Conservation (phyloP, 2,329 filamentous ascomycete genomes). For the Talaromyces sp. region DNA sequence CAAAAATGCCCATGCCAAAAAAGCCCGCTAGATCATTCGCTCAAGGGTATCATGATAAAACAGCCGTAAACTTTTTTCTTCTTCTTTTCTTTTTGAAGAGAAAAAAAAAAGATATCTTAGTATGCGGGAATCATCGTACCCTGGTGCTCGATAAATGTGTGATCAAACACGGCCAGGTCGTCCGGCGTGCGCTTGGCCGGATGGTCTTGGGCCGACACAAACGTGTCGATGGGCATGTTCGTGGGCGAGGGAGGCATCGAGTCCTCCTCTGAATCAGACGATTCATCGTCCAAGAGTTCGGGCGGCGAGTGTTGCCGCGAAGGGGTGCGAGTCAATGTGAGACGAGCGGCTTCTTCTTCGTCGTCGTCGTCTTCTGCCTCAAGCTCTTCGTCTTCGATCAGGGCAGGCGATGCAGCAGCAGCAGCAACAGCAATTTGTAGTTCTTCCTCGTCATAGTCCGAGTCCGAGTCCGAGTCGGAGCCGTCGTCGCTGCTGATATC, state of each 20-base stretch:
- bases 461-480: conserved; percentile 33
- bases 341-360: conserved; percentile 55
- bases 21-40: not conserved
- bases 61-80: conserved; percentile 5
- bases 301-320: conserved; percentile 67
- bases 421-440: conserved; percentile 15
- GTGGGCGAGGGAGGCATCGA: conserved; percentile 67
- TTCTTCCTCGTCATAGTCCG: conserved; percentile 9
- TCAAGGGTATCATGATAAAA: conserved; percentile 2
- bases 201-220: conserved; percentile 39
- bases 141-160: conserved; percentile 44
- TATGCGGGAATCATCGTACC: conserved; percentile 48
- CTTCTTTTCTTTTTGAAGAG: not conserved
- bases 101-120: conserved; percentile 20
- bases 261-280: conserved; percentile 64
- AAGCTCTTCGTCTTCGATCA: conserved; percentile 47
- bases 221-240: conserved; percentile 51
- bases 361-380: conserved; percentile 59
- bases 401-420: conserved; percentile 27
- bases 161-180: conserved; percentile 37
- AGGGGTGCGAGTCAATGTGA: conserved; percentile 64
- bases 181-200: conserved; percentile 14
- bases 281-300: conserved; percentile 66
- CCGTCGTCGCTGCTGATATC: conserved; percentile 54
- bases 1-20: not conserved